These are phyloP conservation scores for Dryas integrifolia DNA, from an alignment of 331 rosid genomes.

Conservation along the genomic window DNA sequence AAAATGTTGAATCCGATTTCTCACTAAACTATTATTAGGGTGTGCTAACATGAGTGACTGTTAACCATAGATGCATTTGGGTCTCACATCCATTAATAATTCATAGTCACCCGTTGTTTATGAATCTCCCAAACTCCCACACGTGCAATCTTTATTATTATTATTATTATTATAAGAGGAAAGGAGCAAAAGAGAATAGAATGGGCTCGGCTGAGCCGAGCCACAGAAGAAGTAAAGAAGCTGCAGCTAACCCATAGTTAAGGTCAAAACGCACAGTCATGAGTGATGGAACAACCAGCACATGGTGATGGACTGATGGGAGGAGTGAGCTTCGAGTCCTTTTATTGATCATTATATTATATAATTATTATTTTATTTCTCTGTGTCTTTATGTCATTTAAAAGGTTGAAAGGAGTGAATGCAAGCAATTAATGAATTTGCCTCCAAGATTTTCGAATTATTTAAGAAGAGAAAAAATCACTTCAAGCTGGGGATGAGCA, in stretches of 20 bases:
- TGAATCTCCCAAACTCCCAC: no score
- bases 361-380: constrained; percentile 15
- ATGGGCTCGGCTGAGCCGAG: constrained; percentile 28
- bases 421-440: constrained; percentile 51
- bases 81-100: no score
- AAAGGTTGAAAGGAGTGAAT: constrained; percentile 27
- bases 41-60: no score
- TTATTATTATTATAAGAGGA: no score
- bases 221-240: neutral
- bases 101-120: no score
- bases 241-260: neutral
- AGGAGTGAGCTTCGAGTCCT: neutral
- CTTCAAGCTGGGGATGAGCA: neutral
- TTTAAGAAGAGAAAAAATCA: neutral
- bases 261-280: constrained; percentile 28
- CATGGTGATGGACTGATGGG: neutral
- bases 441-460: constrained; percentile 36
- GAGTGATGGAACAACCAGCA: constrained; percentile 19
- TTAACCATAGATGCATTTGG: no score
- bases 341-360: neutral
- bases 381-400: constrained; percentile 42
- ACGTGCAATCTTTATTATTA: no score
- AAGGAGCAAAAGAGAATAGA: neutral
- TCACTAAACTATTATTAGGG: no score
- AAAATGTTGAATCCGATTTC: no score